Evolutionary conservation across 2,329 filamentous ascomycete species (phyloP).

Genomic region (Xylaria sp.): DNA sequence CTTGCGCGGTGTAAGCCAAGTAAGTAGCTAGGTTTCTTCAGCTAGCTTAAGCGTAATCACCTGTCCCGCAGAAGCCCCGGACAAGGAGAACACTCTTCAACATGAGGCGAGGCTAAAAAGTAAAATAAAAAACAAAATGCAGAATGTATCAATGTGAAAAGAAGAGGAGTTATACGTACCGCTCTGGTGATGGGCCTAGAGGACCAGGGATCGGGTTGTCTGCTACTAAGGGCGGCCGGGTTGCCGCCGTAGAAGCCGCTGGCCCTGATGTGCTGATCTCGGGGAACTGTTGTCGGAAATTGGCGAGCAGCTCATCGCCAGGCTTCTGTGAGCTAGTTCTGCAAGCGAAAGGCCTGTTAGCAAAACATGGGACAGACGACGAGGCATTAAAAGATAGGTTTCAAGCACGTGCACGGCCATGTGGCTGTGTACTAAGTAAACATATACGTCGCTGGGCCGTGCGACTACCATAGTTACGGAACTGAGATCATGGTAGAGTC

Average conservation of each 20-base stretch:
- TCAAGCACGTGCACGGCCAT: conserved; percentile 17
- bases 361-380: conserved; percentile 8
- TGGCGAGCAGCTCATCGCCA: conserved; percentile 82
- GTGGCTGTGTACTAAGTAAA: neutral
- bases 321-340: conserved; percentile 87
- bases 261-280: conserved; percentile 68
- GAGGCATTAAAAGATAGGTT: neutral
- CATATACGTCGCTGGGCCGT: conserved; percentile 3
- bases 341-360: conserved; percentile 37
- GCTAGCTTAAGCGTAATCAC: conserved; percentile 14
- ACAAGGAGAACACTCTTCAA: neutral
- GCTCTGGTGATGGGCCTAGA: conserved; percentile 43
- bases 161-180: conserved; percentile 42
- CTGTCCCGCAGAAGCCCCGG: conserved; percentile 34
- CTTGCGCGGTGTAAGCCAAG: conserved; percentile 21
- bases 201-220: conserved; percentile 46
- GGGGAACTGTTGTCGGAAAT: conserved; percentile 85
- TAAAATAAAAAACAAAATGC: neutral
- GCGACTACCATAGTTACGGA: conserved; percentile 18
- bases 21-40: conserved; percentile 31
- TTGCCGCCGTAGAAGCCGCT: conserved; percentile 56
- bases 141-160: neutral
- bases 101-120: neutral
- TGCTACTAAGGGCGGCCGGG: conserved; percentile 50
- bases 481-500: conserved; percentile 17